These are phyloP conservation scores for Monilinia laxa DNA, from an alignment of 2,329 filamentous ascomycete species.

Conservation along the genomic window DNA sequence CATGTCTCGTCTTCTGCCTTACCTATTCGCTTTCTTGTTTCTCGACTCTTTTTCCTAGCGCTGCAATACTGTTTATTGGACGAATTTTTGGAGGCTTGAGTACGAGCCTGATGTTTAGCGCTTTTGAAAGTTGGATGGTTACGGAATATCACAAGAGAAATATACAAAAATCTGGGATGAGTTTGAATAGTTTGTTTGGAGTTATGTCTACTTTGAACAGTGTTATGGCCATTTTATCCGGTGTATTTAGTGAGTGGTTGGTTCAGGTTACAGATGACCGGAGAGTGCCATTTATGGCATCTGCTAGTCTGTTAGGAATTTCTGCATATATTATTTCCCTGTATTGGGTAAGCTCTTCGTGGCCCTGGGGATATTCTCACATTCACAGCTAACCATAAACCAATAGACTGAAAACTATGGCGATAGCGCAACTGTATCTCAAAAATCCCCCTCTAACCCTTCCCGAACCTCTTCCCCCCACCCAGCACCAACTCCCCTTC, in stretches of 20 bases:
- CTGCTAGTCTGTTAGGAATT: conserved; percentile 44
- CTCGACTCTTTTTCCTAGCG: conserved; percentile 48
- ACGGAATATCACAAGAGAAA: conserved; percentile 53
- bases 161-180: conserved; percentile 45
- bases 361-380: background rate
- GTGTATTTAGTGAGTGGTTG: conserved; percentile 53
- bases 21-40: conserved; percentile 54
- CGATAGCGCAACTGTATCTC: conserved; percentile 29
- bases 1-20: conserved; percentile 56
- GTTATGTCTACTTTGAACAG: conserved; percentile 54
- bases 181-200: conserved; percentile 53
- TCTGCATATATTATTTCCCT: conserved; percentile 49
- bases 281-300: conserved; percentile 54
- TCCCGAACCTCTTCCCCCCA: conserved; percentile 19
- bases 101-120: conserved; percentile 57
- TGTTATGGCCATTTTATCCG: conserved; percentile 54
- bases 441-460: conserved; percentile 22
- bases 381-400: background rate
- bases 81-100: conserved; percentile 55
- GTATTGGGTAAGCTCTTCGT: conserved; percentile 47
- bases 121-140: conserved; percentile 63
- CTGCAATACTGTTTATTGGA: conserved; percentile 51
- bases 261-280: conserved; percentile 50
- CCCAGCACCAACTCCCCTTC: background rate
- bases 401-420: conserved; percentile 53